Evolutionary conservation across 2,329 filamentous ascomycete species (phyloP).

Genomic region (Nigrospora oryzae): DNA sequence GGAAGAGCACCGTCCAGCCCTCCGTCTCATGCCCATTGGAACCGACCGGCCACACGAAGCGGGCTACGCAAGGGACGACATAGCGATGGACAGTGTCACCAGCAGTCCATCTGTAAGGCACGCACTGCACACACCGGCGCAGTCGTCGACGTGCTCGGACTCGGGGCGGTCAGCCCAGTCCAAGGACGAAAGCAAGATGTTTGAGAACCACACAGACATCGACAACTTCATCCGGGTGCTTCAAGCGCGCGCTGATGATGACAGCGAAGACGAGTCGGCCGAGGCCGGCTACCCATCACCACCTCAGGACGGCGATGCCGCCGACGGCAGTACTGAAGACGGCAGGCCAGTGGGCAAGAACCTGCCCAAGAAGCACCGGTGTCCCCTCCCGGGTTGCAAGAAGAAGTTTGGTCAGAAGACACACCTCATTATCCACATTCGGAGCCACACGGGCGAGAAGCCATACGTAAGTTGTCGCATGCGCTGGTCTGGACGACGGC

Average conservation of each 20-base stretch:
- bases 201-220: conserved; percentile 71
- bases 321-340: conserved; percentile 7
- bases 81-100: conserved; percentile 9
- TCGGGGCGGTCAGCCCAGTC: conserved; percentile 36
- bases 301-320: conserved; percentile 15
- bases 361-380: conserved; percentile 61
- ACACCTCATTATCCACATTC: conserved; percentile 81
- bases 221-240: conserved; percentile 86
- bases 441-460: conserved; percentile 82
- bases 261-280: conserved; percentile 12
- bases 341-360: conserved; percentile 9
- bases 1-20: conserved; percentile 13
- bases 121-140: conserved; percentile 3
- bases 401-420: conserved; percentile 89
- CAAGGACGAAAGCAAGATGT: conserved; percentile 36
- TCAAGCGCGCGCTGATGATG: conserved; percentile 52
- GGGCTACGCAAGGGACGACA: conserved; percentile 11
- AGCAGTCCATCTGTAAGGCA: conserved; percentile 19
- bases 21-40: conserved; percentile 19
- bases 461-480: conserved; percentile 62
- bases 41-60: conserved; percentile 14
- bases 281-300: conserved; percentile 22
- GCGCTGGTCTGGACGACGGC: not conserved
- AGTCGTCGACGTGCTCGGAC: conserved; percentile 19
- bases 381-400: conserved; percentile 63